Conservation (phyloP, 1,284 basidiomycete species). For the Ustilago nuda region DNA sequence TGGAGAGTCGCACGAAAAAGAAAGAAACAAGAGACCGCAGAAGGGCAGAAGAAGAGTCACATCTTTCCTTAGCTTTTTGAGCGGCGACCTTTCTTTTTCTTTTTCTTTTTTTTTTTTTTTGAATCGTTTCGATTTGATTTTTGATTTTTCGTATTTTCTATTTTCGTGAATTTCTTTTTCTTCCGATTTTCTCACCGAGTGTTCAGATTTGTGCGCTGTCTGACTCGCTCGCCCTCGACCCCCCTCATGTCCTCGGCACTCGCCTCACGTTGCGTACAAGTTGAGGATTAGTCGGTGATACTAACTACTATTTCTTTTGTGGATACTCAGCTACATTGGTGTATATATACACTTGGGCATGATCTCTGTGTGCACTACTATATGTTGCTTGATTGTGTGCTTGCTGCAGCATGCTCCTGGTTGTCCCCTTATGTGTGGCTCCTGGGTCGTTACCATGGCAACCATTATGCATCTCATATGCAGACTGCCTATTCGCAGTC, state of each 20-base stretch:
- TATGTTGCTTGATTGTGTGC: no score
- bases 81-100: neutral
- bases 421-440: no score
- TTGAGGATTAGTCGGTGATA: no score
- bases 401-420: no score
- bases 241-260: neutral
- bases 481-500: no score
- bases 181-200: conserved; percentile 7
- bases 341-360: no score
- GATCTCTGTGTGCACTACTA: no score
- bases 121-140: neutral
- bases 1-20: conserved; percentile 12
- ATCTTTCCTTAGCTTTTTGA: neutral
- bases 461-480: no score
- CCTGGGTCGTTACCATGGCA: no score
- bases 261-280: no score
- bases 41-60: conserved; percentile 11
- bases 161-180: neutral
- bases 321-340: no score
- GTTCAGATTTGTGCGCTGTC: neutral
- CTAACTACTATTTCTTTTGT: no score
- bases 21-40: neutral
- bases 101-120: neutral
- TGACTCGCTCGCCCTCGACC: neutral
- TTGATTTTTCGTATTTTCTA: neutral